phyloP scores from a whole-genome alignment of 2,329 filamentous ascomycete species.

The Lachnum nothofagi region DNA sequence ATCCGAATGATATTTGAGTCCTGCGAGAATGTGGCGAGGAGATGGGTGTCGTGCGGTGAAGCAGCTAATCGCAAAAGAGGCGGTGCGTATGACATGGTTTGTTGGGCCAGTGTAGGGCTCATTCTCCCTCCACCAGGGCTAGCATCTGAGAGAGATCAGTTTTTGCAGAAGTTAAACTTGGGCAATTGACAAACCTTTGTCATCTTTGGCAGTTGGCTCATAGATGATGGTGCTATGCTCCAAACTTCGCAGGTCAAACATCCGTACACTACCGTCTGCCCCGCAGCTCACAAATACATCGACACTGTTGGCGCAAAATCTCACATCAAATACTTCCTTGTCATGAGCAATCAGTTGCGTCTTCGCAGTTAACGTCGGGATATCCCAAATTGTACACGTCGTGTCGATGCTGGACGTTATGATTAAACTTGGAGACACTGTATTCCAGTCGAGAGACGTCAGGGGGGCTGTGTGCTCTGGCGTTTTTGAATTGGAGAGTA shows the following conservation, averaged over 20 bases:
- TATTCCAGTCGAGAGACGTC: conserved; percentile 97
- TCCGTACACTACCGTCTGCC: conserved; percentile 92
- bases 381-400: conserved; percentile 99
- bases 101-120: conserved; percentile 70
- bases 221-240: conserved; percentile 99
- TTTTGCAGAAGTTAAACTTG: no score
- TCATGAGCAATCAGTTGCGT: conserved; percentile 98
- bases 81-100: conserved; percentile 71
- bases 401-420: conserved; percentile 99
- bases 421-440: conserved; percentile 90
- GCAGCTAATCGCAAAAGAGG: conserved; percentile 78
- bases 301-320: conserved; percentile 97
- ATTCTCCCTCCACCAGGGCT: conserved; percentile 53
- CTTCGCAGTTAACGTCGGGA: conserved; percentile 93
- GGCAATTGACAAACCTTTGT: conserved; percentile 62
- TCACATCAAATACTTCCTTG: conserved; percentile 97
- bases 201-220: conserved; percentile 85
- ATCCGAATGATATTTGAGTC: conserved; percentile 91
- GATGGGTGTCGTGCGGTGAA: conserved; percentile 89
- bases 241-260: conserved; percentile 94
- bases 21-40: conserved; percentile 93
- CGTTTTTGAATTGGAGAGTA: conserved; percentile 96
- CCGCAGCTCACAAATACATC: conserved; percentile 98
- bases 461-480: conserved; percentile 95
- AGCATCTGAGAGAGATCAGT: no score